Percentiles rank a stretch among this genome's conserved stretches.
These are phyloP conservation scores for Xerocomus minutiporus DNA, from an alignment of 1,284 basidiomycete species.

Conservation along the genomic window DNA sequence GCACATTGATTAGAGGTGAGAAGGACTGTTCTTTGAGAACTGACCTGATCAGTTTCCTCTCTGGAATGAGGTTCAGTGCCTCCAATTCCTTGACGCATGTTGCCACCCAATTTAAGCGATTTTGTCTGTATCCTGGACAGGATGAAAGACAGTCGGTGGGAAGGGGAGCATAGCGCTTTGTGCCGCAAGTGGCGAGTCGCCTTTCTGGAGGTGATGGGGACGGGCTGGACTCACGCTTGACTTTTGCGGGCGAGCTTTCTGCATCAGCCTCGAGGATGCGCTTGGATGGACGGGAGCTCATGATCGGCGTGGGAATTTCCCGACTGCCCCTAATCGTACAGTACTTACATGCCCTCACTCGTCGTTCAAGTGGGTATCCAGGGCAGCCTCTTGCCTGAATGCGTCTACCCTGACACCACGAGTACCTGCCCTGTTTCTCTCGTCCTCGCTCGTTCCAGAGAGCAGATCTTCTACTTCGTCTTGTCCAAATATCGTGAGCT, in stretches of 20 bases:
- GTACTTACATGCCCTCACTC: neutral
- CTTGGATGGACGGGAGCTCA: slow-evolving; percentile 12
- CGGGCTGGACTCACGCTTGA: slow-evolving; percentile 22
- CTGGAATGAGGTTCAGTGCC: slow-evolving; percentile 17
- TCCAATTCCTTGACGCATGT: slow-evolving; percentile 20
- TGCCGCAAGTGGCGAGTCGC: slow-evolving; percentile 22
- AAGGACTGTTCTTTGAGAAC: neutral
- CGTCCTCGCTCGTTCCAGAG: neutral
- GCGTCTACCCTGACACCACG: neutral
- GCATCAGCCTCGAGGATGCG: slow-evolving; percentile 5
- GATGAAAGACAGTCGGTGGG: slow-evolving; percentile 26
- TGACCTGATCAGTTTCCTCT: slow-evolving; percentile 27
- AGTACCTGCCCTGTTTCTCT: slow-evolving; percentile 3
- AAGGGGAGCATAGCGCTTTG: slow-evolving; percentile 27
- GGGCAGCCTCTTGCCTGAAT: neutral
- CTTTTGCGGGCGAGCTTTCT: neutral
- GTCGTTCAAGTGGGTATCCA: neutral
- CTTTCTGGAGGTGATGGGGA: slow-evolving; percentile 17
- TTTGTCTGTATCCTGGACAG: slow-evolving; percentile 16
- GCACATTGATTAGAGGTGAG: neutral
- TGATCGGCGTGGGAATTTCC: neutral
- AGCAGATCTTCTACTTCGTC: slow-evolving; percentile 2
- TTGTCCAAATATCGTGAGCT: neutral
- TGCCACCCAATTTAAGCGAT: slow-evolving; percentile 23
- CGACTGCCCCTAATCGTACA: neutral